These are phyloP conservation scores for Fraxinus paxiana DNA, from an alignment of 305 asterid genomes.

Conservation along the genomic window DNA sequence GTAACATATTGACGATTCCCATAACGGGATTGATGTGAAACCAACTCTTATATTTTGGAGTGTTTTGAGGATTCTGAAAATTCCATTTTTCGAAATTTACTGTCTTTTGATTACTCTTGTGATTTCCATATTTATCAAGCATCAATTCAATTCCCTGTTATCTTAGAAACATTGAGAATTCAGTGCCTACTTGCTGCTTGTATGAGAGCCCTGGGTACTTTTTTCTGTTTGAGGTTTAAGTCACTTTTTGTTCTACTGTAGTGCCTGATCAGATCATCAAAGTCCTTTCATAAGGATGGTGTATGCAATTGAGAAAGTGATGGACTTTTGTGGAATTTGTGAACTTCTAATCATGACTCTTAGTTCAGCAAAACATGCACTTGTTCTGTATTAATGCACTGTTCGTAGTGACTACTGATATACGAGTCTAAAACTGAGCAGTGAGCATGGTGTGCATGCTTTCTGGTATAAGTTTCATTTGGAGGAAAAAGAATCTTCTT, in stretches of 20 bases:
- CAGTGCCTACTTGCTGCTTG: not conserved
- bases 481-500: not conserved
- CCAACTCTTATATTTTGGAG: constrained; percentile 10
- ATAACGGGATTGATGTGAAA: constrained; percentile 23
- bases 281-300: not conserved
- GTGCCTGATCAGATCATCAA: not conserved
- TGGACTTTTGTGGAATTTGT: not conserved
- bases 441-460: not conserved
- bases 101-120: not conserved
- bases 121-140: not conserved
- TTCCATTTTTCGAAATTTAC: not conserved
- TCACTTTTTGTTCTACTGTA: not conserved
- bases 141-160: not conserved
- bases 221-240: not conserved
- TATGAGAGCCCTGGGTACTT: not conserved
- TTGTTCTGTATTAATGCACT: not conserved
- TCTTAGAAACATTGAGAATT: not conserved
- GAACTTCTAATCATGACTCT: not conserved
- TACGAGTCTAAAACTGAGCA: not conserved
- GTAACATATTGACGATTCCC: constrained; percentile 34
- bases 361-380: not conserved
- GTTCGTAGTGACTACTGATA: not conserved
- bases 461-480: not conserved
- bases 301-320: not conserved
- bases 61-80: constrained; percentile 2